Percentiles rank a stretch among this genome's conserved stretches.
Evolutionary conservation across 2,329 filamentous ascomycete species (phyloP).

Genomic region (Colletotrichum phormii): DNA sequence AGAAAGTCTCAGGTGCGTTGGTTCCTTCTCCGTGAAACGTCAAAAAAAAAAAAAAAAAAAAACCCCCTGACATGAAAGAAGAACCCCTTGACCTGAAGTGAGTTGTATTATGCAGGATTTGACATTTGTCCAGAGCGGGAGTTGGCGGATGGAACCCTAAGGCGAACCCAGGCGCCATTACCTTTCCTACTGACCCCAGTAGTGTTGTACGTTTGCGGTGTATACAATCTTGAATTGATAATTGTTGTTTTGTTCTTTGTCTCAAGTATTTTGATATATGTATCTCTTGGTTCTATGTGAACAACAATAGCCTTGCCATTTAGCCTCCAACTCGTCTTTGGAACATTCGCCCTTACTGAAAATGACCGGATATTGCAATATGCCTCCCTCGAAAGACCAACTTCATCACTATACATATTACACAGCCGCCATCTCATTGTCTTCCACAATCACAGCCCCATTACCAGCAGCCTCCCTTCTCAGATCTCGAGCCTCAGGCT

Average conservation of each 20-base stretch:
- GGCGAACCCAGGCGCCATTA: conserved; percentile 26
- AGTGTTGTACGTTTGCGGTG: neutral
- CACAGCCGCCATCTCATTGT: conserved; percentile 26
- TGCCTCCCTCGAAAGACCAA: neutral
- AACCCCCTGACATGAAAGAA: neutral
- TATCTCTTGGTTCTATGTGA: neutral
- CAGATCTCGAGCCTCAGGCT: neutral
- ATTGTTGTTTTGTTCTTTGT: neutral
- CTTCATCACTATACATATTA: neutral
- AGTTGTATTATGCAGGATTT: conserved; percentile 2
- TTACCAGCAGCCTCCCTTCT: conserved; percentile 3
- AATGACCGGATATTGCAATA: neutral
- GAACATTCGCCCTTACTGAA: too few relatives aligned
- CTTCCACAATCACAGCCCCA: neutral
- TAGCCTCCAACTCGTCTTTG: neutral
- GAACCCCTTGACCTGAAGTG: conserved; percentile 12
- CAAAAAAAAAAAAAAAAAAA: too few relatives aligned
- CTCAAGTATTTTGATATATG: neutral
- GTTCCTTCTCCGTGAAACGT: neutral
- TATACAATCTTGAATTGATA: neutral
- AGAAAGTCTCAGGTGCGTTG: neutral
- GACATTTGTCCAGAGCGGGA: conserved; percentile 18
- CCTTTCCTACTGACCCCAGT: neutral
- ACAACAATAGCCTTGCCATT: neutral
- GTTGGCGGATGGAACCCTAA: neutral